Conservation (phyloP, 2,329 filamentous ascomycete species). For the Fusarium incarnatum region DNA sequence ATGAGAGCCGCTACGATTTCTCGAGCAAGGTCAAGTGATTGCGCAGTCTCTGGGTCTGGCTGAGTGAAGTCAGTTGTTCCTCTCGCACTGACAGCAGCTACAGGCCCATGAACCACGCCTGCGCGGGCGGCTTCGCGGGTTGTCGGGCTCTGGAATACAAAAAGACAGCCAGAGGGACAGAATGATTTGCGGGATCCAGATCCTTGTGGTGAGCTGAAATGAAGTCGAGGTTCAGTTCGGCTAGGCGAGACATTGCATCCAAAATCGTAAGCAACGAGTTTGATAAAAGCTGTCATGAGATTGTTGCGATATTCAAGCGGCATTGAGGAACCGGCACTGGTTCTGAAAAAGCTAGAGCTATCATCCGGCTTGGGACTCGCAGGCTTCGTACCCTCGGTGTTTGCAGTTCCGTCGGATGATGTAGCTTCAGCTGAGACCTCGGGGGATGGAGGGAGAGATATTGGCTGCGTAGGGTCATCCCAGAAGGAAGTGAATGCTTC, state of each 20-base stretch:
- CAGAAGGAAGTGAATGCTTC: constrained; percentile 70
- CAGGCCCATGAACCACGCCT: constrained; percentile 70
- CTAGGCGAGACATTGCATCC: constrained; percentile 70
- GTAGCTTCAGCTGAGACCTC: constrained; percentile 46
- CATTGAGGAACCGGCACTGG: constrained; percentile 65
- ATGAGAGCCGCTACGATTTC: constrained; percentile 71
- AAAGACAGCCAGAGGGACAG: constrained; percentile 68
- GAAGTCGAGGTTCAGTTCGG: constrained; percentile 69
- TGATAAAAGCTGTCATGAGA: constrained; percentile 69
- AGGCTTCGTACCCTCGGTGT: constrained; percentile 19
- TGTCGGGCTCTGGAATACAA: constrained; percentile 69
- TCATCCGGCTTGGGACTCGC: constrained; percentile 29
- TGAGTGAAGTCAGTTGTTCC: constrained; percentile 63
- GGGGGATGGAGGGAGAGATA: constrained; percentile 50
- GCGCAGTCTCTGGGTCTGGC: constrained; percentile 63
- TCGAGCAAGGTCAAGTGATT: constrained; percentile 70
- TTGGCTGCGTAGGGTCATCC: constrained; percentile 67
- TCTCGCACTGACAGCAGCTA: constrained; percentile 70
- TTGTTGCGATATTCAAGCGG: constrained; percentile 68
- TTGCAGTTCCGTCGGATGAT: constrained; percentile 16
- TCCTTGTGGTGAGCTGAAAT: constrained; percentile 58
- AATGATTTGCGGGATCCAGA: constrained; percentile 61
- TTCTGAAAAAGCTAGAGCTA: constrained; percentile 51
- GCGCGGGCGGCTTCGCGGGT: constrained; percentile 70
- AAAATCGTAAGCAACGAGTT: constrained; percentile 74